Conservation (phyloP, 305 asterid genomes). For the Withania somnifera region DNA sequence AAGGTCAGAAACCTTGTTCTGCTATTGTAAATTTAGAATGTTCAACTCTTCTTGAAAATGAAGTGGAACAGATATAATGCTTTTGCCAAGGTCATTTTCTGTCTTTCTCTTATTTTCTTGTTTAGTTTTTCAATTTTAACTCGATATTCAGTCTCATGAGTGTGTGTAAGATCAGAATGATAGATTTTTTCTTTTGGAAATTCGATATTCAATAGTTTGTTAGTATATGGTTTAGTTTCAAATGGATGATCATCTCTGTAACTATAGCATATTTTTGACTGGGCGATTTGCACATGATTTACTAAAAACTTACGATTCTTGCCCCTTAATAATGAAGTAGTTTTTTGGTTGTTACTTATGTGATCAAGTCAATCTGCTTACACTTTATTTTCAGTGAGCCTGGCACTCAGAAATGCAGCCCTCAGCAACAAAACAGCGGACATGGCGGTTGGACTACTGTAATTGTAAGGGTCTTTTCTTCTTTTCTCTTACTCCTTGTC, state of each 20-base stretch:
- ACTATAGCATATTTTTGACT: not conserved
- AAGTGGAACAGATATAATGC: not conserved
- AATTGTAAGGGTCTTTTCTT: conserved; percentile 35
- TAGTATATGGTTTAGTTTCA: not conserved
- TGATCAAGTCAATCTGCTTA: not conserved
- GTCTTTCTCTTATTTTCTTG: not conserved
- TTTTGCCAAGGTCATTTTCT: not conserved
- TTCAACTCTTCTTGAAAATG: not conserved
- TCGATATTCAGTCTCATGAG: not conserved
- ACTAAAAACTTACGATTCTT: not conserved
- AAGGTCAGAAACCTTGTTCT: conserved; percentile 32
- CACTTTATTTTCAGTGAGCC: conserved; percentile 53
- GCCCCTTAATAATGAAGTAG: not conserved
- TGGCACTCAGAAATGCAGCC: conserved; percentile 65
- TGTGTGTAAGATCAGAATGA: not conserved
- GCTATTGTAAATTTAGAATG: not conserved
- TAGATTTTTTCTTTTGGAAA: no score
- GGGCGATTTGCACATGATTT: not conserved
- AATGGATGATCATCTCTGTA: not conserved
- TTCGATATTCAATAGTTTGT: no score
- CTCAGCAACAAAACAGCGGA: conserved; percentile 34
- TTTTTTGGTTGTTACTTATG: not conserved
- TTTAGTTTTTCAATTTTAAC: not conserved
- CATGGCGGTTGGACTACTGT: conserved; percentile 71
- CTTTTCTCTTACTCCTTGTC: not conserved